Evolutionary conservation across 1,284 basidiomycete species (phyloP).

Genomic region (Rhodotorula sp.): DNA sequence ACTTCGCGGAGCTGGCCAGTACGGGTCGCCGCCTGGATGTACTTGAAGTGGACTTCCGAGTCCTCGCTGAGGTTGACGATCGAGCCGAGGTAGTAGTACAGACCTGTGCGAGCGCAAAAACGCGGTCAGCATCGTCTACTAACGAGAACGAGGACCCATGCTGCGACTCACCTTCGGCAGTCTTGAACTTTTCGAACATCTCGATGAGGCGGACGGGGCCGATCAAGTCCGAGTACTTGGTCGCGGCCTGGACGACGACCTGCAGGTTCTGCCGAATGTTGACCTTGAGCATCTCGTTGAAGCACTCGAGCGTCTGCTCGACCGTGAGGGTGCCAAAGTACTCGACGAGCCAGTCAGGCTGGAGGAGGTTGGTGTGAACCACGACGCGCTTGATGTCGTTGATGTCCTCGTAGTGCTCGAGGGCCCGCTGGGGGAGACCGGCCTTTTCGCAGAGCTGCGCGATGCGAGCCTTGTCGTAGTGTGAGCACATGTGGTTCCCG

Average conservation of each 20-base stretch:
- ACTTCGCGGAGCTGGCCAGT: constrained; percentile 99
- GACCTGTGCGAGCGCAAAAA: constrained; percentile 56
- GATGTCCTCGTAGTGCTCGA: constrained; percentile 97
- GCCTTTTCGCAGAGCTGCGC: constrained; percentile 99
- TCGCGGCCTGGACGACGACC: constrained; percentile 95
- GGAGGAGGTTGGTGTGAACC: constrained; percentile 85
- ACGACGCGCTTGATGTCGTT: constrained; percentile 97
- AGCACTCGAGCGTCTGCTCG: constrained; percentile 94
- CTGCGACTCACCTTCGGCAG: constrained; percentile 69
- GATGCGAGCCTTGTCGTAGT: constrained; percentile 94
- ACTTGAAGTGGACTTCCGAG: constrained; percentile 99
- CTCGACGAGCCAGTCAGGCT: constrained; percentile 92
- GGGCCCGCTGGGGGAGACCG: constrained; percentile 83
- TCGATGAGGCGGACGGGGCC: constrained; percentile 97
- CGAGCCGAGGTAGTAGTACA: constrained; percentile 97
- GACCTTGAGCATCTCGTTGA: constrained; percentile 95
- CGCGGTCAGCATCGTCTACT: neutral
- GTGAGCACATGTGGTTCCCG: constrained; percentile 97
- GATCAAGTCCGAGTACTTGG: constrained; percentile 97
- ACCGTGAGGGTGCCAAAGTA: constrained; percentile 98
- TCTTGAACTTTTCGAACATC: constrained; percentile 98
- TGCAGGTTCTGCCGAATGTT: constrained; percentile 98
- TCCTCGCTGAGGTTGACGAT: constrained; percentile 96
- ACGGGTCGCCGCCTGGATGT: constrained; percentile 97
- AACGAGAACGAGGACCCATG: neutral